These are phyloP conservation scores for Rhizophora mangle DNA, from an alignment of 345 rosid species.

Conservation along the genomic window DNA sequence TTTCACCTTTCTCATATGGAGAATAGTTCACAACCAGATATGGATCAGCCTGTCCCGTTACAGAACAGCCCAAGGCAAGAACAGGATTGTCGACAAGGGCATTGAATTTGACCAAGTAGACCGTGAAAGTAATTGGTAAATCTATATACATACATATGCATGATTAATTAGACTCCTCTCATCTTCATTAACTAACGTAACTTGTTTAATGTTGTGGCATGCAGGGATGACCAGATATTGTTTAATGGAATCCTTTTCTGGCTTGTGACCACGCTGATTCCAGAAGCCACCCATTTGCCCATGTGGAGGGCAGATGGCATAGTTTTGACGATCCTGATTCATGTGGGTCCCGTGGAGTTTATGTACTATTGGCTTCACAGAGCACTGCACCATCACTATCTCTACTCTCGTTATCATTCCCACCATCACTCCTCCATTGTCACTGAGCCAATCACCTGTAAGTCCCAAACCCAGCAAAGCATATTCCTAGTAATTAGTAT, in stretches of 20 bases:
- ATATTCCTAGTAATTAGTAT: too few relatives aligned
- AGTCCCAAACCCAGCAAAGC: neutral
- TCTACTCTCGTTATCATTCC: conserved; percentile 88
- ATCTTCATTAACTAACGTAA: neutral
- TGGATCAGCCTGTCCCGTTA: conserved; percentile 69
- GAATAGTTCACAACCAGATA: conserved; percentile 61
- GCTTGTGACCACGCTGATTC: conserved; percentile 5
- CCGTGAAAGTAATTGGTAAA: conserved; percentile 54
- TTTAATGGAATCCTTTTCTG: conserved; percentile 53
- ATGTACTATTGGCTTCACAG: conserved; percentile 79
- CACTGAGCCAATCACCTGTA: conserved; percentile 84
- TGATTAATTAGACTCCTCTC: neutral
- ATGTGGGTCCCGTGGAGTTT: conserved; percentile 76
- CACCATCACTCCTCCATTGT: conserved; percentile 85
- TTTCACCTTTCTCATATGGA: conserved; percentile 43
- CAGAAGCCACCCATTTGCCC: conserved; percentile 41
- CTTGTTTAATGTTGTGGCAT: neutral
- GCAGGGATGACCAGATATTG: conserved; percentile 77
- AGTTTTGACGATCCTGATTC: conserved; percentile 42
- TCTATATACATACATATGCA: neutral
- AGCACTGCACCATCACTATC: conserved; percentile 75
- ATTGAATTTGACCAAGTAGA: conserved; percentile 82
- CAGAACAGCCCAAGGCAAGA: conserved; percentile 53
- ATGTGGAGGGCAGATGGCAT: conserved; percentile 60
- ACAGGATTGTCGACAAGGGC: conserved; percentile 56